A percentile compares a stretch with the other conserved stretches of the same genome.
phyloP scores from a whole-genome alignment of 2,329 filamentous ascomycete species.

The Colletotrichum horii region DNA sequence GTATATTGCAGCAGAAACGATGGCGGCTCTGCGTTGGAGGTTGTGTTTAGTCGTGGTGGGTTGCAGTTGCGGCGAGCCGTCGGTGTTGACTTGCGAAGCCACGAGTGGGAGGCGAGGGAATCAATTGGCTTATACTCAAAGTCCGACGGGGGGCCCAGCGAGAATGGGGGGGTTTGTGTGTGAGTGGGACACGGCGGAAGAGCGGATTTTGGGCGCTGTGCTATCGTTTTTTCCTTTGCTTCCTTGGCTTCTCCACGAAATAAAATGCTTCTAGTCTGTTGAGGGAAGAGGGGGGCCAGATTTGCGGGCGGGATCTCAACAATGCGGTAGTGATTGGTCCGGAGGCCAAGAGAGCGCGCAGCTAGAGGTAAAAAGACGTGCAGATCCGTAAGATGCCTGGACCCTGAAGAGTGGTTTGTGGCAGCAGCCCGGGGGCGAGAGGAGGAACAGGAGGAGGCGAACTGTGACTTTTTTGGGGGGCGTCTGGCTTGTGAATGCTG shows the following conservation, averaged over 20 bases:
- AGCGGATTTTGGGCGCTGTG: not conserved
- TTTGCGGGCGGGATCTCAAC: constrained; percentile 18
- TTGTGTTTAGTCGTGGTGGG: not conserved
- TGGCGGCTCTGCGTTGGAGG: not conserved
- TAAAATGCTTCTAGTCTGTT: constrained; percentile 14
- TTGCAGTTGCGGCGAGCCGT: constrained; percentile 3
- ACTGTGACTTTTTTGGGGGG: not conserved
- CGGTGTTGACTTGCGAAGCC: constrained; percentile 2
- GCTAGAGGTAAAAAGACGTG: not conserved
- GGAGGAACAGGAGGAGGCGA: not conserved
- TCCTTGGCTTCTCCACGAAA: constrained; percentile 7
- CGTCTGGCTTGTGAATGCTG: not conserved
- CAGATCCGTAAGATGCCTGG: constrained; percentile 8
- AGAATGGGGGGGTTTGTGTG: not conserved
- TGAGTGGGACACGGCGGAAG: not conserved
- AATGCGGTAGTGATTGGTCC: constrained; percentile 14
- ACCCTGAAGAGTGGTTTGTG: constrained; percentile 2
- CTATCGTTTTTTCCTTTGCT: not conserved
- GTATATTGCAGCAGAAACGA: not conserved
- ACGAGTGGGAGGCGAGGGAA: constrained; percentile 19
- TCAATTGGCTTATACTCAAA: constrained; percentile 15
- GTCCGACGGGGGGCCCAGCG: not conserved
- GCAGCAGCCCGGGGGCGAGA: not conserved
- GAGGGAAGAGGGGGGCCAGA: not conserved
- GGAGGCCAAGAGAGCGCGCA: not conserved